A percentile compares a stretch with the other conserved stretches of the same genome.
Evolutionary conservation across 148 eudicot species (phyloP).

Genomic region (Rhododendron ovatum): DNA sequence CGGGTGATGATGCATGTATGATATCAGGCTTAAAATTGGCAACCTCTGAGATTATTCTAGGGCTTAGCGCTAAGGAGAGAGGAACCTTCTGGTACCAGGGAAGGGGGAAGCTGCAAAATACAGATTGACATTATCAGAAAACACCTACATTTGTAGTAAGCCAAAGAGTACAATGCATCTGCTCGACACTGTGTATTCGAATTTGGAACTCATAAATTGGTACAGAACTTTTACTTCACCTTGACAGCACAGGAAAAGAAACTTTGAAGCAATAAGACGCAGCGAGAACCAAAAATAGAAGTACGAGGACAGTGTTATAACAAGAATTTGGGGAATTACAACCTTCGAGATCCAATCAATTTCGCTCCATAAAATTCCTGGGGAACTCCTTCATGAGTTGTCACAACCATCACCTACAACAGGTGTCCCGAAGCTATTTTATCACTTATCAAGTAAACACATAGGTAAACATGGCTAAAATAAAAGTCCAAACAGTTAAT

Average conservation of each 20-base stretch:
- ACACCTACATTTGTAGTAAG: not conserved
- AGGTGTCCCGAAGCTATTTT: not conserved
- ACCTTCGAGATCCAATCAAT: slow-evolving; percentile 90
- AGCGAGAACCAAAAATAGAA: not conserved
- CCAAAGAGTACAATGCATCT: not conserved
- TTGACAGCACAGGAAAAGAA: not conserved
- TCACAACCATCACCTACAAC: slow-evolving; percentile 85
- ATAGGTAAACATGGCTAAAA: not conserved
- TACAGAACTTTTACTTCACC: not conserved
- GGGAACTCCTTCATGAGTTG: slow-evolving; percentile 99
- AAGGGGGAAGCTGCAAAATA: slow-evolving; percentile 73
- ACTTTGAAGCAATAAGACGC: slow-evolving; percentile 1
- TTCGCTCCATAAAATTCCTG: slow-evolving; percentile 92
- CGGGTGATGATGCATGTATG: slow-evolving; percentile 93
- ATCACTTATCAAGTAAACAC: not conserved
- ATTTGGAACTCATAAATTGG: not conserved
- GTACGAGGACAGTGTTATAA: not conserved
- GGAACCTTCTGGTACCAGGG: slow-evolving; percentile 94
- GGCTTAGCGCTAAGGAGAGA: slow-evolving; percentile 93
- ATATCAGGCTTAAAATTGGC: slow-evolving; percentile 91
- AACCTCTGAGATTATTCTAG: slow-evolving; percentile 86
- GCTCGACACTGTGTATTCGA: not conserved
- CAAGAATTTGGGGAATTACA: not conserved
- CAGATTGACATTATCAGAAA: slow-evolving; percentile 11
- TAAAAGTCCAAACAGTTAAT: not conserved